Evolutionary conservation across 2,329 filamentous ascomycete species (phyloP).

Genomic region (Aspergillus pseudotamarii): DNA sequence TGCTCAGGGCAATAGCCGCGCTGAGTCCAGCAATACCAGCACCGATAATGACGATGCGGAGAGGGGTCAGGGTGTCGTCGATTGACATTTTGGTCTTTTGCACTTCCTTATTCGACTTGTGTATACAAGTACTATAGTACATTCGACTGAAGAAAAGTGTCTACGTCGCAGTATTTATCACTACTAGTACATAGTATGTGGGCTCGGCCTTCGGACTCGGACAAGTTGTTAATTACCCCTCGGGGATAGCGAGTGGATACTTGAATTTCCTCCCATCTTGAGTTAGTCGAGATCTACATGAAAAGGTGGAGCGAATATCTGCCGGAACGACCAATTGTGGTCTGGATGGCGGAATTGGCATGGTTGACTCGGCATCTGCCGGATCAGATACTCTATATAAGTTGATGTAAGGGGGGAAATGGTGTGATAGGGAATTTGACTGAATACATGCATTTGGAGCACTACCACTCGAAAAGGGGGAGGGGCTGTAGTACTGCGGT

Average conservation of each 20-base stretch:
- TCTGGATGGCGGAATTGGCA: background rate
- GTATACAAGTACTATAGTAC: background rate
- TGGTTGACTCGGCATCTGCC: background rate
- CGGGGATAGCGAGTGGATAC: background rate
- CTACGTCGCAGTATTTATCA: background rate
- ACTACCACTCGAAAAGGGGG: no score
- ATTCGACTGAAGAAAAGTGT: background rate
- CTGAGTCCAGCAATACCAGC: slow-evolving; percentile 39
- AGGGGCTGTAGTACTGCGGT: no score
- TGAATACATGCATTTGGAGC: background rate
- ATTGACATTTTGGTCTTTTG: background rate
- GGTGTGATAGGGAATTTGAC: background rate
- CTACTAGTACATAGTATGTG: background rate
- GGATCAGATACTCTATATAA: no score
- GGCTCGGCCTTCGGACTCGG: slow-evolving; percentile 8
- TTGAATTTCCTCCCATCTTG: background rate
- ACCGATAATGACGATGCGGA: slow-evolving; percentile 32
- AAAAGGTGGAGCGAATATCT: background rate
- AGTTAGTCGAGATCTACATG: background rate
- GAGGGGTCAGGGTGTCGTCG: background rate
- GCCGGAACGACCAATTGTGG: background rate
- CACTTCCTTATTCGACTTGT: background rate
- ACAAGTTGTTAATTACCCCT: background rate
- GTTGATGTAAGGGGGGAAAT: no score
- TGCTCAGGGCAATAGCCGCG: slow-evolving; percentile 36